Conservation (phyloP, 2,329 filamentous ascomycete species). For the Curvularia eragrostidis region DNA sequence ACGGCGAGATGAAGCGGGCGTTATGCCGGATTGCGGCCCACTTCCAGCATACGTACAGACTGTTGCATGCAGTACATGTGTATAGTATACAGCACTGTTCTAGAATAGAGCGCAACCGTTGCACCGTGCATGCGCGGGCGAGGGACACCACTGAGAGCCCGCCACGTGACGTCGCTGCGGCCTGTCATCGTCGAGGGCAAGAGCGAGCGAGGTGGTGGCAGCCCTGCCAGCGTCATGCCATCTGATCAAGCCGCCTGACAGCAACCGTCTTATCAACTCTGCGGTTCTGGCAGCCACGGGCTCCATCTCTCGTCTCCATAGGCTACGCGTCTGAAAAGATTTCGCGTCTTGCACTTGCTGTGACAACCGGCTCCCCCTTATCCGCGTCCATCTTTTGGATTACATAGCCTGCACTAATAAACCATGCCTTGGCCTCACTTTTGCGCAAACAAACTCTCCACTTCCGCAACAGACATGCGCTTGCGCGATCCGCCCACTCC, state of each 20-base stretch:
- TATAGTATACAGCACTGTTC: too few species aligned
- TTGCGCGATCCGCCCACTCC: conserved; percentile 27
- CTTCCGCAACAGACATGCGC: conserved; percentile 39
- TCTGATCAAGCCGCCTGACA: conserved; percentile 34
- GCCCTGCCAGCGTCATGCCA: conserved; percentile 29
- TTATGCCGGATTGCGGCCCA: too few species aligned
- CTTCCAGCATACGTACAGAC: too few species aligned
- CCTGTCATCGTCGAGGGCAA: conserved; percentile 20
- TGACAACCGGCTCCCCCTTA: conserved; percentile 28
- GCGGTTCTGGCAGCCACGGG: conserved; percentile 24
- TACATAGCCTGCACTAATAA: conserved; percentile 36
- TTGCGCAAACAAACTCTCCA: conserved; percentile 14
- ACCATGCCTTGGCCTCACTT: conserved; percentile 30
- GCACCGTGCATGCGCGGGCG: not conserved
- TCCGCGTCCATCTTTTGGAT: conserved; percentile 34
- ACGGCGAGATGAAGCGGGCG: too few species aligned
- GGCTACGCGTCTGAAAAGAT: conserved; percentile 17
- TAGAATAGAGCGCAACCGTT: too few species aligned
- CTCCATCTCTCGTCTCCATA: conserved; percentile 5
- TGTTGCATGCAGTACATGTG: too few species aligned
- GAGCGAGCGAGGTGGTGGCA: conserved; percentile 17
- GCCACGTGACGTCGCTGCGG: conserved; percentile 8
- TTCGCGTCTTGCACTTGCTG: conserved; percentile 7
- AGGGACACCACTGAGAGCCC: conserved; percentile 7
- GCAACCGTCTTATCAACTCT: conserved; percentile 13